phyloP scores from a whole-genome alignment of 768 basidiomycete species.

The Mycena rebaudengoi region DNA sequence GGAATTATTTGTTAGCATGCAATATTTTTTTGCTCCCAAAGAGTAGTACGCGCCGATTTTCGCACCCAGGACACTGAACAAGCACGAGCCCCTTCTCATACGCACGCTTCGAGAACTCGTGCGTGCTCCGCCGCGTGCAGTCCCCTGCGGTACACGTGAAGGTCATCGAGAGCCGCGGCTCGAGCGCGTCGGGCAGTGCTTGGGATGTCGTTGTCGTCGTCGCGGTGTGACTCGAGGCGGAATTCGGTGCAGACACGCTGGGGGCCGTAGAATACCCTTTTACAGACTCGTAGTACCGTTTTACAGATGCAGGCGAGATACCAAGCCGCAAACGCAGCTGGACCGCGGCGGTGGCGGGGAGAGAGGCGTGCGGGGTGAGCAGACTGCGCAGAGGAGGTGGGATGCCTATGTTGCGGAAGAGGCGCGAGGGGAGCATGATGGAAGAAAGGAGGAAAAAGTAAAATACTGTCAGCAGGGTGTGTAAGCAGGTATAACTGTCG shows the following conservation, averaged over 20 bases:
- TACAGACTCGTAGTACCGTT: no score
- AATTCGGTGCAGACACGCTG: conserved; percentile 9
- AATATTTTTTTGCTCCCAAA: no score
- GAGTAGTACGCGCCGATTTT: conserved; percentile 70
- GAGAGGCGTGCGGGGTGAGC: conserved; percentile 43
- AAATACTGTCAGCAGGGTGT: no score
- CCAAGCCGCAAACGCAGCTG: conserved; percentile 41
- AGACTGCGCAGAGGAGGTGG: conserved; percentile 54
- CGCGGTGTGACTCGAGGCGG: conserved; percentile 15
- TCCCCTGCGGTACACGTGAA: conserved; percentile 86
- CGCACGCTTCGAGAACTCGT: conserved; percentile 84
- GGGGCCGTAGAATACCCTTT: no score
- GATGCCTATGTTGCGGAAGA: conserved; percentile 54
- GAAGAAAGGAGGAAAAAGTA: neutral
- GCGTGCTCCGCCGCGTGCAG: conserved; percentile 83
- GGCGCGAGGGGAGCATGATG: conserved; percentile 62
- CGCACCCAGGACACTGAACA: conserved; percentile 90
- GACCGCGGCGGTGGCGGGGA: conserved; percentile 41
- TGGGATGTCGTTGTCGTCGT: conserved; percentile 33
- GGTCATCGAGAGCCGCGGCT: conserved; percentile 76
- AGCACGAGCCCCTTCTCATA: conserved; percentile 92
- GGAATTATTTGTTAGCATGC: neutral
- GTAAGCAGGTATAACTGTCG: no score
- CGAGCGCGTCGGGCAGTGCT: conserved; percentile 49
- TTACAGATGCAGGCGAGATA: no score